Evolutionary conservation across 441 rosid species (phyloP).

Genomic region (Erysimum pusillum): DNA sequence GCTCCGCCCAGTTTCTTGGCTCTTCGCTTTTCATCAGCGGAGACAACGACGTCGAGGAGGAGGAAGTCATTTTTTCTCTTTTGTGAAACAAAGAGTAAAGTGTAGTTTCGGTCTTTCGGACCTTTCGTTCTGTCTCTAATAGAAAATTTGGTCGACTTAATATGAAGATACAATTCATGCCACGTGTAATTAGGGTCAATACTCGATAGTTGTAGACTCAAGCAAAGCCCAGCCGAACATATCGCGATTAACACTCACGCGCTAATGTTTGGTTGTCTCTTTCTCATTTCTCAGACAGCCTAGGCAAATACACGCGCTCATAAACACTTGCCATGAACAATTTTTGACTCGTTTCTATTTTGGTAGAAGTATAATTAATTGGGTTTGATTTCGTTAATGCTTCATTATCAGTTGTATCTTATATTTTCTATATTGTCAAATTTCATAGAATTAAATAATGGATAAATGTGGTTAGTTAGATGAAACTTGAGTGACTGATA

Average conservation of each 20-base stretch:
- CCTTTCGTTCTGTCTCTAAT: background rate
- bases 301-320: too few relatives aligned
- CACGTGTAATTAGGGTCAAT: background rate
- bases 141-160: too few relatives aligned
- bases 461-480: too few relatives aligned
- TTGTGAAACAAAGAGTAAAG: too few relatives aligned
- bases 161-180: background rate
- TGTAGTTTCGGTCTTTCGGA: background rate
- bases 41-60: background rate
- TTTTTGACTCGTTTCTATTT: background rate
- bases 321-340: background rate
- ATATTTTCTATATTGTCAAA: too few relatives aligned
- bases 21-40: background rate
- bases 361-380: too few relatives aligned
- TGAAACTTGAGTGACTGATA: too few relatives aligned
- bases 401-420: too few relatives aligned
- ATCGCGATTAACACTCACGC: background rate
- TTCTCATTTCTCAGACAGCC: too few relatives aligned
- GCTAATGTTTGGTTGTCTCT: background rate
- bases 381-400: too few relatives aligned
- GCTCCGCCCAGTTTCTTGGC: conserved; percentile 12
- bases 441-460: too few relatives aligned
- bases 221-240: background rate
- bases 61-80: background rate
- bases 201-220: background rate